Evolutionary conservation across 1,139 yeast species (phyloP).

Genomic region (Blastobotrys serpentis): DNA sequence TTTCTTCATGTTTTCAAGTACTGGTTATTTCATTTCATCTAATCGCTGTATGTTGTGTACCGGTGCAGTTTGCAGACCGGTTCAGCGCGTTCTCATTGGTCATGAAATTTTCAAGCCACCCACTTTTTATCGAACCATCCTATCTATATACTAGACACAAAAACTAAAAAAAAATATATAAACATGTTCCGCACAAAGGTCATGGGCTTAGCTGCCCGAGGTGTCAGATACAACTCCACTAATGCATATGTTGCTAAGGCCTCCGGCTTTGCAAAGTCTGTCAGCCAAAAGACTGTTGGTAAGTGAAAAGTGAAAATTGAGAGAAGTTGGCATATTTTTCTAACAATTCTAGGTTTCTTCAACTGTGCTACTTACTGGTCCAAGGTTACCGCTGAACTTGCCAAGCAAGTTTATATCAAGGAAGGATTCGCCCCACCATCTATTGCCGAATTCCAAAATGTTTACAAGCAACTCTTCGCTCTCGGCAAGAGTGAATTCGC

Average conservation of each 20-base stretch:
- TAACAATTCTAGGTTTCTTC: slow-evolving; percentile 21
- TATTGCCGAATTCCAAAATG: slow-evolving; percentile 70
- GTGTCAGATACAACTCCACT: slow-evolving; percentile 45
- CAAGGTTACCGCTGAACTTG: slow-evolving; percentile 84
- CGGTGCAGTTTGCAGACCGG: neutral
- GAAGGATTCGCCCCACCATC: slow-evolving; percentile 95
- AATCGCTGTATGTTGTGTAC: neutral
- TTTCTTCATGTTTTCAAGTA: too few relatives aligned
- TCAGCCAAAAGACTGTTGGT: slow-evolving; percentile 51
- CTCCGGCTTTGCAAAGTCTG: slow-evolving; percentile 46
- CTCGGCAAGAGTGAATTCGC: slow-evolving; percentile 51
- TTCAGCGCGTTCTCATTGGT: neutral
- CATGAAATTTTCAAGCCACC: slow-evolving; percentile 3
- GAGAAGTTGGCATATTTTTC: neutral
- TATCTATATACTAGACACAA: neutral
- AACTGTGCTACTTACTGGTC: slow-evolving; percentile 63
- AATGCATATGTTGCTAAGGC: slow-evolving; percentile 38
- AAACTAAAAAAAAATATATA: slow-evolving; percentile 1
- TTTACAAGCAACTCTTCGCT: slow-evolving; percentile 57
- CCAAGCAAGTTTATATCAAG: slow-evolving; percentile 84
- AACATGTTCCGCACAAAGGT: slow-evolving; percentile 19
- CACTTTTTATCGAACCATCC: neutral
- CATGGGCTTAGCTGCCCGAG: slow-evolving; percentile 23
- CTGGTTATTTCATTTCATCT: too few relatives aligned
- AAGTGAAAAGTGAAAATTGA: slow-evolving; percentile 16